These are phyloP conservation scores for Eucalyptus curtisii DNA, from an alignment of 345 rosid species.

Conservation along the genomic window DNA sequence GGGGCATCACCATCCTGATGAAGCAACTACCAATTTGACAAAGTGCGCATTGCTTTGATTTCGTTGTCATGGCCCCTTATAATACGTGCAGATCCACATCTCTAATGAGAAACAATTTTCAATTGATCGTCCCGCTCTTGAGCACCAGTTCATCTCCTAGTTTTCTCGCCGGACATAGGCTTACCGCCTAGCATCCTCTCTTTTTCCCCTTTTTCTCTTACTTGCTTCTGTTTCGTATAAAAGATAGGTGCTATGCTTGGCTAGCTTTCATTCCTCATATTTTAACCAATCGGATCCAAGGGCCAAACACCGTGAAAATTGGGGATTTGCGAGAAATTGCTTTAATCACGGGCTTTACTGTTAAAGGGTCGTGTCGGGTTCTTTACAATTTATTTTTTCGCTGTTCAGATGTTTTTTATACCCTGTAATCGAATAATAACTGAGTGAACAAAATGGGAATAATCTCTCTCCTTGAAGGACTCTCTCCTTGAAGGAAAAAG, in stretches of 20 bases:
- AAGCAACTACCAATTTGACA: neutral
- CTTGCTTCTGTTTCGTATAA: neutral
- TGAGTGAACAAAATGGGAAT: neutral
- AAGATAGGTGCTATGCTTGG: neutral
- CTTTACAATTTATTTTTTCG: neutral
- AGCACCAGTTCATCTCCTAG: neutral
- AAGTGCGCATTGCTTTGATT: neutral
- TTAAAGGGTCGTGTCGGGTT: neutral
- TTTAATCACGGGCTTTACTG: neutral
- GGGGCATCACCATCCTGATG: neutral
- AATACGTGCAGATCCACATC: neutral
- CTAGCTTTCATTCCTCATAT: neutral
- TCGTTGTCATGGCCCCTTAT: neutral
- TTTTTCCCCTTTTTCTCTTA: neutral
- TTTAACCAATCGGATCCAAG: accelerated
- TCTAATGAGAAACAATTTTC: neutral
- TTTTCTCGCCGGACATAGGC: neutral
- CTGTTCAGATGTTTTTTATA: neutral
- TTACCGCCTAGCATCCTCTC: neutral
- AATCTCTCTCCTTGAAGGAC: neutral
- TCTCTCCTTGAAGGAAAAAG: neutral
- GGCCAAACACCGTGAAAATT: accelerated
- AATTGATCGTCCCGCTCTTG: neutral
- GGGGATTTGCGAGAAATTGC: accelerated
- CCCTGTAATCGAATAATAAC: neutral